Conservation (phyloP, 1,284 basidiomycete genomes). For the Paramarasmius palmivorus region DNA sequence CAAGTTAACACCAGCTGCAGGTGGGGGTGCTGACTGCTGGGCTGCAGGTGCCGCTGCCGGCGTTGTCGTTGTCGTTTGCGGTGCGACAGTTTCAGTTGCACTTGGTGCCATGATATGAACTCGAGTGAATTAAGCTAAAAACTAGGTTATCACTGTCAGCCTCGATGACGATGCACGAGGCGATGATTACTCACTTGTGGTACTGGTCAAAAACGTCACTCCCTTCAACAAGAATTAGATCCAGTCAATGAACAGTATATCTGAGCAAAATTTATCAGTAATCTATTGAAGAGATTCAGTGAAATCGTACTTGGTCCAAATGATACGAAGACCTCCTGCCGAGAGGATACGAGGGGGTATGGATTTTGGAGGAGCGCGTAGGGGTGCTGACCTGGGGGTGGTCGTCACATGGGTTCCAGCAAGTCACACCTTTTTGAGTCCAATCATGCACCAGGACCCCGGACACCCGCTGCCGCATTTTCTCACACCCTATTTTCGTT, state of each 20-base stretch:
- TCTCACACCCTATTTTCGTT: not conserved
- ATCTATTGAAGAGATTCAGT: too few relatives aligned
- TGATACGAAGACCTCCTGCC: not conserved
- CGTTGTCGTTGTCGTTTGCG: not conserved
- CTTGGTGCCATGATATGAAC: not conserved
- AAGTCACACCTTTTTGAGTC: constrained; percentile 47
- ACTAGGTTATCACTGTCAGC: too few relatives aligned
- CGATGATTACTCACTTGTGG: too few relatives aligned
- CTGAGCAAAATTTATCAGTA: too few relatives aligned
- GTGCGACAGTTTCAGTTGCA: not conserved
- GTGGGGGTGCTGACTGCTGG: not conserved
- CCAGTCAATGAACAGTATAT: too few relatives aligned
- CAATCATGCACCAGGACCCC: constrained; percentile 53
- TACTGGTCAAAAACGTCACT: too few relatives aligned
- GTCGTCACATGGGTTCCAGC: constrained; percentile 11
- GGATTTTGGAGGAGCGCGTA: constrained; percentile 4
- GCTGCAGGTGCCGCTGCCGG: not conserved
- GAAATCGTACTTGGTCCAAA: not conserved
- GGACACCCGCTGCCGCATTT: constrained; percentile 7
- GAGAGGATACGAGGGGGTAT: not conserved
- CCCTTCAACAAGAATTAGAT: too few relatives aligned
- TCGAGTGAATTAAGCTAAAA: too few relatives aligned
- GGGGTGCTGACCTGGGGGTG: constrained; percentile 14
- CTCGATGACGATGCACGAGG: too few relatives aligned
- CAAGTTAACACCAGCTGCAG: not conserved